Base-by-base conservation (phyloP, 306 rosid genomes). In the Begonia masoniana region DNA sequence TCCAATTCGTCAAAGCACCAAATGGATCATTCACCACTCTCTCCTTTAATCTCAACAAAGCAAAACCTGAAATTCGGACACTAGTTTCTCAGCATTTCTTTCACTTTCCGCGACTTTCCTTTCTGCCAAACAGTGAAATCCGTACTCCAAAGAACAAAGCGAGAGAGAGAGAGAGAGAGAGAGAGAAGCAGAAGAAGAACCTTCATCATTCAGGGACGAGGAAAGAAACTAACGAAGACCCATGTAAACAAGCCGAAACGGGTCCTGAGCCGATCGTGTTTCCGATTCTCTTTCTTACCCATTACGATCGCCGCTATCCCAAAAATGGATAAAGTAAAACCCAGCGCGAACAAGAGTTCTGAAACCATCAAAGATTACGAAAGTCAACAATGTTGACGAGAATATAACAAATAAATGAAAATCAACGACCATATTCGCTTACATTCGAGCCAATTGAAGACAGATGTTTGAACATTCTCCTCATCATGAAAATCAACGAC, bases 191-290 rank as follows among this genome's bases (percentile, higher is more conserved):
- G 6, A 26, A 6, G 7, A 10, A 39, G 51, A 49, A 82, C 95
- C 92, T 72, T 82, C 85, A 60, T 75, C 81, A 43, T 82, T 79
- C n/a, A n/a, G n/a, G n/a, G n/a, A n/a, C n/a, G n/a, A 68, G 82
- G 62, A 72, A 77, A 62, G 14, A 85, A 68, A 39, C 65, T 69
- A 13, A 60, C 31, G 15, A 53, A 48, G 53, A 73, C 48, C 68
- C 70, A 31, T 14, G 42, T 55, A 43, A 59, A 26, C 50, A 64
- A 12, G 11, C 42, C 41, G 48, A 23, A 59, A 48, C 51, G 70
- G 46, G 60, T 63, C 62, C 60, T 73, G 65, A 75, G 69, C 63
- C 71, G 56, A 47, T 36, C 35, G 47, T 68, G 58, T 57, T 71
- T 70, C 84, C 75, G 59, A 13, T 63, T 61, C 62, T 56, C 60